Evolutionary conservation across 257 asterid species (phyloP), one percentile per base, ranked within the genome.

Genomic region (Rubia yunnanensis): DNA sequence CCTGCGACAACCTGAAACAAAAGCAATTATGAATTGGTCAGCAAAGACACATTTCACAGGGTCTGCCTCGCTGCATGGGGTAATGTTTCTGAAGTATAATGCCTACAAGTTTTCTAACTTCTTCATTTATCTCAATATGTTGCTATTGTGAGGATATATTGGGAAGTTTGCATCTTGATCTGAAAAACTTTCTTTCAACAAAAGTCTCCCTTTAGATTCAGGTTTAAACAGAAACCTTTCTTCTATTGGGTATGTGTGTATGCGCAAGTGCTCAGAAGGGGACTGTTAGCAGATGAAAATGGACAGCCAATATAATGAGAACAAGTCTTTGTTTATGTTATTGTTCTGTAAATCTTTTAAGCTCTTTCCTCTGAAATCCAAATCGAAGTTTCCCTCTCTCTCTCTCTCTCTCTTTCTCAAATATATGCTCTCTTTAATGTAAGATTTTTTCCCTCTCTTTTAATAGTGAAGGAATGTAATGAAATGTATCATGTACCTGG

Each of bases 61-160:
- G 76, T 89, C 98, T 73, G 97, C 96, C 73, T 84, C 88, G 73
- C 81, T 92, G 80, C 98, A 92, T 60, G 98, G 98, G 97, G 98
- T 92, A 87, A 70, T 63, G 59, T 23, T 65, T 71, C 70, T 27
- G 18, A 59, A 32, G 46, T 23, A 60, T 54, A 27, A 22, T 30
- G 50, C 22, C 49, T 22, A 32, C 48, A 34, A 31, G 48, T 31
- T 17, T 28, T 13, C 14, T 14, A 59, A 18, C 46, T n/a, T 17
- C 28, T 7, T 60, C 44, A 55, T 56, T 27, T 56, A 11, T 56
- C 36, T 56, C 35, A 24, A 27, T 56, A 27, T 56, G 18, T 10
- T 54, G 6, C 31, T 53, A 52, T 17, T n/a, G 26, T 20, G n/a
- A 7, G 60, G n/a, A 56, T 7, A 10, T n/a, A 26, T 3, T 54